Percentiles rank a stretch among this genome's conserved stretches.
Evolutionary conservation across 2,329 filamentous ascomycete species (phyloP).

Genomic region (Colletotrichum tanaceti): DNA sequence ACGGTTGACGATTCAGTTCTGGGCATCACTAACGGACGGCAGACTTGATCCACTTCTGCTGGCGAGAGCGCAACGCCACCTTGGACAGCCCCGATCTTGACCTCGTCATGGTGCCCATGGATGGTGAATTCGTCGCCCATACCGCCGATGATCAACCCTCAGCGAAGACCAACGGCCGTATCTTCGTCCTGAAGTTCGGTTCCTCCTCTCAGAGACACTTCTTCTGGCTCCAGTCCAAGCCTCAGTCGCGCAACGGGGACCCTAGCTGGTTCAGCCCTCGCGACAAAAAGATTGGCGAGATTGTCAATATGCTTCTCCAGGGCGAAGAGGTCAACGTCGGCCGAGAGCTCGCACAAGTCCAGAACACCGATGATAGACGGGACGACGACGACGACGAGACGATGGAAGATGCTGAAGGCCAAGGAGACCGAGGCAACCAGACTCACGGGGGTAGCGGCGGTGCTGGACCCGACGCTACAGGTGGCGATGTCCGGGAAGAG

Average conservation of each 20-base stretch:
- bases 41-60: constrained; percentile 97
- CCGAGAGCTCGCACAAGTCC: constrained; percentile 75
- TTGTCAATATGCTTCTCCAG: constrained; percentile 86
- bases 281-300: constrained; percentile 87
- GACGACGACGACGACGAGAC: constrained; percentile 78
- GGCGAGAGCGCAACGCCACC: constrained; percentile 81
- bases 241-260: constrained; percentile 76
- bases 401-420: constrained; percentile 81
- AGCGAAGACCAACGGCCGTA: constrained; percentile 83
- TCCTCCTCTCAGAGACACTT: constrained; percentile 92
- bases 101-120: constrained; percentile 91
- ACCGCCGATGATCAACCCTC: constrained; percentile 64
- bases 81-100: constrained; percentile 83
- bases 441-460: constrained; percentile 77
- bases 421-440: constrained; percentile 68
- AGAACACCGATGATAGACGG: constrained; percentile 59
- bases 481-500: constrained; percentile 91
- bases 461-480: constrained; percentile 86
- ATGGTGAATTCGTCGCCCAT: constrained; percentile 89
- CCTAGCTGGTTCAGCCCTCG: constrained; percentile 84
- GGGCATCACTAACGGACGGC: constrained; percentile 18
- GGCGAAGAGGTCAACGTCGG: constrained; percentile 88
- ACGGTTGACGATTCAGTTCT: constrained; percentile 22
- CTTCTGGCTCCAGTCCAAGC: constrained; percentile 96
- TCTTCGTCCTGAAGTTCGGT: constrained; percentile 93